Evolutionary conservation across 2,329 filamentous ascomycete species (phyloP), one percentile per base, ranked within the genome.

Genomic region (Ciborinia camelliae): DNA sequence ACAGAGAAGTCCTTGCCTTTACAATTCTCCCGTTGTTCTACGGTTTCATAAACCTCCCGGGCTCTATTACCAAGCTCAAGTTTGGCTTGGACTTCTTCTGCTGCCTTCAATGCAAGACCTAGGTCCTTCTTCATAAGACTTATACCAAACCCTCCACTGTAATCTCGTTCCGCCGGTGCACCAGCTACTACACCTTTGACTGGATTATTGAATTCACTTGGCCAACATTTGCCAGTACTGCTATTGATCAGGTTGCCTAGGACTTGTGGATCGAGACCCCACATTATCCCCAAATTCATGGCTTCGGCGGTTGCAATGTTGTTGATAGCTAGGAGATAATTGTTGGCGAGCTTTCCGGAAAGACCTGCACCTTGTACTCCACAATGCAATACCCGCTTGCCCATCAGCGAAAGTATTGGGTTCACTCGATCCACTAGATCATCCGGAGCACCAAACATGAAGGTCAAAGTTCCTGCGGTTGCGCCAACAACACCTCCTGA

Each of bases 401-500:
- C 95, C 92, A 99, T 97, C 67, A 86, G 81, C 28, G 88, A 81
- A 6, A 99, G 82, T 1, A 92, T 82, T 0, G 86, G 82, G 65
- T 88, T 88, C 12, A 90, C 82, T 14, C 85, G 83, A 1, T 86
- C 78, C 1, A 95, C 81, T 0, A 90, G 76, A 4, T 83, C 79
- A 0, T 80, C 74, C 0, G 86, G 81, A 8, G 88, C 84, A 51
- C 95, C 95, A 64, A 98, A 86, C 95, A 99, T 98, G 76, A 99
- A 99, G 0, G 93, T 97, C 65, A 99, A 81, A 0, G 92, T 93
- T 41, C 90, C 95, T 15, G 92, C 92, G 7, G 86, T 82, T 14
- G 95, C 95, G 51, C 94, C 95, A 6, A 98, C 92, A 0, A 97
- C 93, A 59, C 95, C 95, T 55, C 95, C 95, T 0, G 94, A 98